Conservation (phyloP, 2,329 filamentous ascomycete species). For the Fusarium sp. region DNA sequence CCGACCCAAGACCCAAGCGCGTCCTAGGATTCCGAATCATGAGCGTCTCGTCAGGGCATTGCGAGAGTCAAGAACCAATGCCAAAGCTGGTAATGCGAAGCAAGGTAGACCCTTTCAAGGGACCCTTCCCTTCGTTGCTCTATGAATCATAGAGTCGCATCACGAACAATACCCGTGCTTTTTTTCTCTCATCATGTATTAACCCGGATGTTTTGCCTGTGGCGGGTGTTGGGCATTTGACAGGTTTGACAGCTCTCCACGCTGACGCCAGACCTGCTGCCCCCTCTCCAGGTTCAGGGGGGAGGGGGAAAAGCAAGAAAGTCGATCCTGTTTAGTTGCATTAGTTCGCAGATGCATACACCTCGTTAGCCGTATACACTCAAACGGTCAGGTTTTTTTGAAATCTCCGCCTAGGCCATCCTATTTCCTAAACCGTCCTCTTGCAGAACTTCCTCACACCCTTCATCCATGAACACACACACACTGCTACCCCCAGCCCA, state of each 20-base stretch:
- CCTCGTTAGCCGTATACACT: conserved; percentile 24
- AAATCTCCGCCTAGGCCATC: not conserved
- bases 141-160: conserved; percentile 22
- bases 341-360: conserved; percentile 28
- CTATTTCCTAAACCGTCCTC: conserved; percentile 44
- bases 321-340: conserved; percentile 35
- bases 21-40: conserved; percentile 1
- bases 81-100: not conserved
- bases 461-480: conserved; percentile 24
- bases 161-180: conserved; percentile 11
- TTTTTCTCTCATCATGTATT: not conserved
- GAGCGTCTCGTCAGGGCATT: not conserved
- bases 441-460: conserved; percentile 40
- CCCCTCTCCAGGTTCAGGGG: conserved; percentile 26
- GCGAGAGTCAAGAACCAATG: conserved; percentile 5
- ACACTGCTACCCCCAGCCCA: conserved; percentile 5
- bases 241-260: conserved; percentile 24
- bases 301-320: not conserved
- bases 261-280: conserved; percentile 18
- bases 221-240: conserved; percentile 1
- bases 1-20: conserved; percentile 31
- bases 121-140: not conserved
- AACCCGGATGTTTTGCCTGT: conserved; percentile 4
- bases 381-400: conserved; percentile 25
- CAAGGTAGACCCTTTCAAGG: conserved; percentile 2